Base-by-base conservation (phyloP, 2,329 filamentous ascomycete genomes). In the Exophiala viscosa region DNA sequence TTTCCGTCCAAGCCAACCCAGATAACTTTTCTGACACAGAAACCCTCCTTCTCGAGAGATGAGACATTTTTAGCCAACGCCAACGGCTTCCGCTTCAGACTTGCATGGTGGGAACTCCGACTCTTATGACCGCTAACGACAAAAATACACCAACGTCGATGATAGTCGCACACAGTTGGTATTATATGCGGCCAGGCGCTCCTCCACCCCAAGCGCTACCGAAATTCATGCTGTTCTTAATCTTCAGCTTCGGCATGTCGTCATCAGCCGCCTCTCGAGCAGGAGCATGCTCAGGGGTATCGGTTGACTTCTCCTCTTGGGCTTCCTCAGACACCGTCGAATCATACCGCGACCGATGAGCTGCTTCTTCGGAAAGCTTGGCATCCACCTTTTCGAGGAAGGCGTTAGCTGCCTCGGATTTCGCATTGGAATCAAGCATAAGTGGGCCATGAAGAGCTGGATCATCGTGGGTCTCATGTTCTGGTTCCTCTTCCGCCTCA, bases 191-290 rank as follows among this genome's bases (percentile, higher is more conserved):
- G 11, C 52, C 52, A 17, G 52, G 52, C 48, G 43, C 35, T 43
- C 51, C 51, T 20, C 48, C 54, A 28, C 73, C 73, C 68, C 73
- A 76, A 4, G 72, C 73, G 50, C 71, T 73, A n/a, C 73, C 73
- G 65, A 76, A 75, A 62, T 75, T 75, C 14, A 69, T 74, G 13
- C 69, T 70, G 20, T 70, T 70, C 57, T 67, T 74, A 60, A 76
- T 69, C 56, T 67, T 72, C 52, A 74, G 61, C 60, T 46, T 49
- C 28, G 62, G 62, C 36, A 57, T 51, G 14, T 60, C 57, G 18
- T 64, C 61, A 20, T 59, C 58, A 7, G 23, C 23, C 20, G 31
- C 38, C 17, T 47, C 45, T 11, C 46, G 34, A 34, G 43, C 28
- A 36, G 71, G 69, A 14, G 67, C 64, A 20, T 69, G 67, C 23